Conservation (phyloP, 2,329 filamentous ascomycete species). For the Trichoderma sp. region DNA sequence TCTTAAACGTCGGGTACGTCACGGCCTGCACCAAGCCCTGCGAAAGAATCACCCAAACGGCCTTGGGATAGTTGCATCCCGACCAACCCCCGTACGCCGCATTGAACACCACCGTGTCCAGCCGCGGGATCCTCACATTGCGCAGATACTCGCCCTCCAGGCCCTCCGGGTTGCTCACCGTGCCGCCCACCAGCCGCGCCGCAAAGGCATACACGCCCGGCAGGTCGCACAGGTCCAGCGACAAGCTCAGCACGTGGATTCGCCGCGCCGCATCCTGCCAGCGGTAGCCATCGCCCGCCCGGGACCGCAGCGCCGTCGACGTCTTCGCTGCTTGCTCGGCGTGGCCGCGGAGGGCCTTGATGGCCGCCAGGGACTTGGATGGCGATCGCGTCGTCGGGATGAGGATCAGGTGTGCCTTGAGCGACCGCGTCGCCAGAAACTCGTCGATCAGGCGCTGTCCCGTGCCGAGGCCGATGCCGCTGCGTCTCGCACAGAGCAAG, state of each 20-base stretch:
- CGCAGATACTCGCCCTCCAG: constrained; percentile 37
- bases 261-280: constrained; percentile 44
- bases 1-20: constrained; percentile 78
- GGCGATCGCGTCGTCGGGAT: constrained; percentile 78
- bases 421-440: constrained; percentile 68
- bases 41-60: constrained; percentile 54
- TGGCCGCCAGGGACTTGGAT: constrained; percentile 71
- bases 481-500: constrained; percentile 38
- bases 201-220: constrained; percentile 49
- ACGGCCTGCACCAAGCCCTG: constrained; percentile 61
- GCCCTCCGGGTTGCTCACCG: constrained; percentile 44
- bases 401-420: constrained; percentile 68
- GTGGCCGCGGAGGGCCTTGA: constrained; percentile 59
- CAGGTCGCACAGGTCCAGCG: constrained; percentile 60
- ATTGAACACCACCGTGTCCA: constrained; percentile 81
- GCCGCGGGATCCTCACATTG: constrained; percentile 57
- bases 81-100: constrained; percentile 86
- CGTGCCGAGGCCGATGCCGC: constrained; percentile 82
- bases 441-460: constrained; percentile 85
- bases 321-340: constrained; percentile 42
- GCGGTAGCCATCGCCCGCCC: constrained; percentile 31
- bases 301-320: constrained; percentile 38
- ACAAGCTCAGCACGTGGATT: constrained; percentile 56
- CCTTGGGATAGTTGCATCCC: constrained; percentile 66
- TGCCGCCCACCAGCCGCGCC: constrained; percentile 43